Evolutionary conservation across 371 early-diverging fungal species (phyloP).

Genomic region (Rhizomucor pusillus): DNA sequence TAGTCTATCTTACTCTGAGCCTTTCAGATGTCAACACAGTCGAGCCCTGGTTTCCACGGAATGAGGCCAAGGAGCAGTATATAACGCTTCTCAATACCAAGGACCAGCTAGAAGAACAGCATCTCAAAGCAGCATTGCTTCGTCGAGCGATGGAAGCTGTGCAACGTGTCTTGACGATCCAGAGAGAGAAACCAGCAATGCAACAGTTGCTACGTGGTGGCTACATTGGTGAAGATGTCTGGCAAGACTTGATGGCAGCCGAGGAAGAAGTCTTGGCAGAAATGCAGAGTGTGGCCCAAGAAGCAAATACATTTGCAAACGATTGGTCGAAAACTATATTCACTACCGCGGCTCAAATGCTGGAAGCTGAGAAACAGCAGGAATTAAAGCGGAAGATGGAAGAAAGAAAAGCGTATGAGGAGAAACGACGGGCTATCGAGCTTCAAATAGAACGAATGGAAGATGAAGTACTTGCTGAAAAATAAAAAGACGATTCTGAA

Average conservation of each 20-base stretch:
- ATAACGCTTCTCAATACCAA: conserved; percentile 65
- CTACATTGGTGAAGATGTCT: conserved; percentile 85
- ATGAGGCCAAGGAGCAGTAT: conserved; percentile 69
- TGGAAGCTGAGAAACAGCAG: conserved; percentile 61
- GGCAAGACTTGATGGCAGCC: conserved; percentile 76
- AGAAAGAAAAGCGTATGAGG: conserved; percentile 40
- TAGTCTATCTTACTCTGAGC: neutral
- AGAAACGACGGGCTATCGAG: conserved; percentile 22
- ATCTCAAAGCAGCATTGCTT: conserved; percentile 76
- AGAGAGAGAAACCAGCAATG: conserved; percentile 85
- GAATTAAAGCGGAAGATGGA: conserved; percentile 45
- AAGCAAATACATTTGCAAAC: conserved; percentile 78
- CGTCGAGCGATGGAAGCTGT: conserved; percentile 87
- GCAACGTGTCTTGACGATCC: conserved; percentile 68
- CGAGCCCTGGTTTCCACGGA: conserved; percentile 72
- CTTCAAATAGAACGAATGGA: neutral
- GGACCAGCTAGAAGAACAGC: conserved; percentile 56
- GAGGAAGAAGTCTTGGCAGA: conserved; percentile 86
- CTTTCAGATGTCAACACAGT: conserved; percentile 23
- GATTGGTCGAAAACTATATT: conserved; percentile 89
- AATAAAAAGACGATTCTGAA: neutral
- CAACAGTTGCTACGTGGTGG: conserved; percentile 78
- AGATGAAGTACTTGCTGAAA: neutral
- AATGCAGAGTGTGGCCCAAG: conserved; percentile 75
- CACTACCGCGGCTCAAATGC: conserved; percentile 79